A percentile compares a stretch with the other conserved stretches of the same genome.
phyloP scores from a whole-genome alignment of 306 rosid genomes.

The Prunus davidiana region DNA sequence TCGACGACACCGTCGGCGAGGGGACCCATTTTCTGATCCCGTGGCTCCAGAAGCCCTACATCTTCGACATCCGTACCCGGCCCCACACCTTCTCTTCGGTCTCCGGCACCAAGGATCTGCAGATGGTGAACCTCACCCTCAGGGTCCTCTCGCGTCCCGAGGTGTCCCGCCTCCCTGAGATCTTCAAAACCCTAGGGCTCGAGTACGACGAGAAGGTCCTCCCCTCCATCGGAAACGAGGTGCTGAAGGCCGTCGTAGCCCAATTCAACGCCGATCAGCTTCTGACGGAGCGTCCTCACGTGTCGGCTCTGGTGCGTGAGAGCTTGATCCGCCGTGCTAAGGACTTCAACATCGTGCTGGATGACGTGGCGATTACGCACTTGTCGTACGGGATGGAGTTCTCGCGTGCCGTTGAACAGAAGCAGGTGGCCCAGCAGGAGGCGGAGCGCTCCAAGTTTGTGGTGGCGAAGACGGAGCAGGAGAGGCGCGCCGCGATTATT shows the following conservation, averaged over 20 bases:
- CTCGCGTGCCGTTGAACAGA: slow-evolving; percentile 86
- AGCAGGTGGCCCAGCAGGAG: slow-evolving; percentile 98
- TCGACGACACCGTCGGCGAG: slow-evolving; percentile 53
- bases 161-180: slow-evolving; percentile 54
- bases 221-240: slow-evolving; percentile 90
- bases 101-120: slow-evolving; percentile 92
- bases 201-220: slow-evolving; percentile 97
- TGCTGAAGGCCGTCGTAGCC: slow-evolving; percentile 79
- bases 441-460: slow-evolving; percentile 90
- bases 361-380: slow-evolving; percentile 90
- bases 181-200: slow-evolving; percentile 81
- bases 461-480: slow-evolving; percentile 95
- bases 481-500: slow-evolving; percentile 83
- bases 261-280: slow-evolving; percentile 96
- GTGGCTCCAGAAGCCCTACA: slow-evolving; percentile 93
- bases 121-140: slow-evolving; percentile 83
- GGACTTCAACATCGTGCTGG: slow-evolving; percentile 81
- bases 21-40: slow-evolving; percentile 91
- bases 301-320: slow-evolving; percentile 83
- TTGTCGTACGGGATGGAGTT: slow-evolving; percentile 70
- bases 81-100: slow-evolving; percentile 87
- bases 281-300: slow-evolving; percentile 77
- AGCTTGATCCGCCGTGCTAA: slow-evolving; percentile 63
- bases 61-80: slow-evolving; percentile 84
- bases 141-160: slow-evolving; percentile 88